Conservation (phyloP, 2,329 filamentous ascomycete genomes). For the Aspergillus floridensis region DNA sequence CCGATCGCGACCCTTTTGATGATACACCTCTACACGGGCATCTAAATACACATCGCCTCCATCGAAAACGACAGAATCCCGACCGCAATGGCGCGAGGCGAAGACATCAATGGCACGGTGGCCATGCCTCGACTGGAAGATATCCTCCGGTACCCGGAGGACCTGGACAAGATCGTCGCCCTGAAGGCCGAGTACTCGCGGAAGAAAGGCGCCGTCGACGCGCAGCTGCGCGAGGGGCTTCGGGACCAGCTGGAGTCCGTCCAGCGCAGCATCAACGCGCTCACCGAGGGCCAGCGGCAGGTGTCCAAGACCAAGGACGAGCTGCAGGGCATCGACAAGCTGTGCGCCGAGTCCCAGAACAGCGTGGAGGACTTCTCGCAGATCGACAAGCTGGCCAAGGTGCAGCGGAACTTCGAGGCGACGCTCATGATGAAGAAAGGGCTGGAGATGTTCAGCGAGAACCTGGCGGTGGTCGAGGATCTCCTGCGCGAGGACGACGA, state of each 20-base stretch:
- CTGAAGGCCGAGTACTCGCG: constrained; percentile 90
- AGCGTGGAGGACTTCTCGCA: constrained; percentile 98
- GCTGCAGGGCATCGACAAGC: constrained; percentile 96
- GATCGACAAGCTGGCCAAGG: constrained; percentile 55
- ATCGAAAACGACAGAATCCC: neutral
- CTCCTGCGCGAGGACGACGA: constrained; percentile 81
- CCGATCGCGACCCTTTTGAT: neutral
- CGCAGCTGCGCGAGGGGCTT: constrained; percentile 81
- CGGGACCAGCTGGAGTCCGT: constrained; percentile 92
- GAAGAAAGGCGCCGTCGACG: constrained; percentile 89
- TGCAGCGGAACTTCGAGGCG: constrained; percentile 89
- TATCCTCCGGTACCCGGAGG: constrained; percentile 90
- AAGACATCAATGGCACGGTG: constrained; percentile 56
- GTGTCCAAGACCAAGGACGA: constrained; percentile 94
- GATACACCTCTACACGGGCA: neutral
- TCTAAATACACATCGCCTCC: neutral
- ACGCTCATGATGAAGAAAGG: constrained; percentile 91
- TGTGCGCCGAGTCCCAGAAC: constrained; percentile 94
- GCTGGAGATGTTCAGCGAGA: constrained; percentile 79
- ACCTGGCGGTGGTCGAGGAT: constrained; percentile 70
- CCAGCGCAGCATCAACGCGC: constrained; percentile 84
- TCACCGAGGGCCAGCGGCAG: constrained; percentile 85
- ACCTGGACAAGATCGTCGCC: constrained; percentile 89
- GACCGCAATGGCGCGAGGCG: constrained; percentile 35
- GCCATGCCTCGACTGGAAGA: constrained; percentile 78